A percentile compares a stretch with the other conserved stretches of the same genome.
These are phyloP conservation scores for Crotalaria pallida DNA, from an alignment of 306 rosid genomes.

Conservation along the genomic window DNA sequence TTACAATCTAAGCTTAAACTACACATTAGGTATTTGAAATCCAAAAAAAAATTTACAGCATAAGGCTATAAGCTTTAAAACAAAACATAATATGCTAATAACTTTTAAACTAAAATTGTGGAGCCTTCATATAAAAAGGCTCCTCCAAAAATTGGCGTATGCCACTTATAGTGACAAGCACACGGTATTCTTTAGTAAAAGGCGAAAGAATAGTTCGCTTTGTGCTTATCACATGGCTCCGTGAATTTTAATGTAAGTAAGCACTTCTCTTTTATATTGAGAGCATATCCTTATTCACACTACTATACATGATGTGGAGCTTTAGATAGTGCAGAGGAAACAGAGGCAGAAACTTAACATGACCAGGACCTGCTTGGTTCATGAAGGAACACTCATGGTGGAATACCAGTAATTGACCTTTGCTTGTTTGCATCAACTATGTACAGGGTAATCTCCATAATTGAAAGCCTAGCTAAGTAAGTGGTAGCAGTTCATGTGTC, in stretches of 20 bases:
- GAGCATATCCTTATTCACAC: neutral
- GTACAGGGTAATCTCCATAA: too few species aligned
- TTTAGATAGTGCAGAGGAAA: neutral
- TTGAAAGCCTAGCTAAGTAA: too few species aligned
- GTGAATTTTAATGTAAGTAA: fast-evolving
- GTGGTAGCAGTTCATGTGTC: neutral
- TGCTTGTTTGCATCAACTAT: too few species aligned
- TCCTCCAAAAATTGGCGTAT: slow-evolving; percentile 27
- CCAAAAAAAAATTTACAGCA: too few species aligned
- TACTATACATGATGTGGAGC: neutral
- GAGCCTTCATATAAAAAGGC: neutral
- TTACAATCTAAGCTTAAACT: too few species aligned
- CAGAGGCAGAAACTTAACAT: too few species aligned
- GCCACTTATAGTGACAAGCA: neutral
- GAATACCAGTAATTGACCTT: too few species aligned
- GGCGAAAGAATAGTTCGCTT: slow-evolving; percentile 46
- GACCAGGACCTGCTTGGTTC: too few species aligned
- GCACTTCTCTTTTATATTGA: neutral
- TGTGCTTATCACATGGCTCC: slow-evolving; percentile 33
- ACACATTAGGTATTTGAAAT: too few species aligned
- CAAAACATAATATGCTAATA: too few species aligned
- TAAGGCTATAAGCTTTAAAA: too few species aligned
- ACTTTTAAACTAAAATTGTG: neutral
- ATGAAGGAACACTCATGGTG: too few species aligned
- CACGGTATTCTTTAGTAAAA: slow-evolving; percentile 46